Conservation (phyloP, 208 protist species). For the Crithidia fasciculata region DNA sequence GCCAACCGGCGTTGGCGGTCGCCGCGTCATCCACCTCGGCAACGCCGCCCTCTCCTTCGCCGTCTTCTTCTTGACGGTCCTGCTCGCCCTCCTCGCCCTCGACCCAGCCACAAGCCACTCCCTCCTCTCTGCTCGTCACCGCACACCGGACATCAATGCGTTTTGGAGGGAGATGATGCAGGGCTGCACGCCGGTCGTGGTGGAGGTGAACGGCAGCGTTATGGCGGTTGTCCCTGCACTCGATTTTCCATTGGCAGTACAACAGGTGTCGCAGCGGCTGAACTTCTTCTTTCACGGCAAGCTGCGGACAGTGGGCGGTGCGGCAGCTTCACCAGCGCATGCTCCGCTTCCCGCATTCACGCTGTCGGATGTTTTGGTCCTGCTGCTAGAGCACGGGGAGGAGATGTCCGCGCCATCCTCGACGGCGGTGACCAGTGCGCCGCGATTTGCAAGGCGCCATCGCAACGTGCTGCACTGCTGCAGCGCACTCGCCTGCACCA, state of each 20-base stretch:
- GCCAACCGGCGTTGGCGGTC: not conserved
- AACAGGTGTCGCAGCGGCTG: conserved; percentile 8
- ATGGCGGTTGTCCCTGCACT: conserved; percentile 21
- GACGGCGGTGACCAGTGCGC: not conserved
- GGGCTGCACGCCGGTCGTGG: conserved; percentile 10
- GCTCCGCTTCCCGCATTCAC: not conserved
- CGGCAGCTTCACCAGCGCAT: not conserved
- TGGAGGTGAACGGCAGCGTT: not conserved
- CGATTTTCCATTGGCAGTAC: not conserved
- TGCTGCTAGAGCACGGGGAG: not conserved
- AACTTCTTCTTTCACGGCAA: conserved; percentile 3
- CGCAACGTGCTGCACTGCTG: conserved; percentile 25
- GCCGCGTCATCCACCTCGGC: conserved; percentile 26
- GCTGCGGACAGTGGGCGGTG: not conserved
- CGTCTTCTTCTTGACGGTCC: conserved; percentile 19
- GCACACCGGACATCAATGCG: conserved; percentile 12
- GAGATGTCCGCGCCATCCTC: not conserved
- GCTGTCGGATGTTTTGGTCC: conserved; percentile 18
- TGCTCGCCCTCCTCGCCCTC: conserved; percentile 14
- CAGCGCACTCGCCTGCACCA: conserved; percentile 20
- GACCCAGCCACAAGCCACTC: conserved; percentile 13
- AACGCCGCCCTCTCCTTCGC: conserved; percentile 24
- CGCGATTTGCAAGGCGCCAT: not conserved
- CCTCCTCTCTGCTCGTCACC: conserved; percentile 21
- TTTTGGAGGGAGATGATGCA: not conserved